These are phyloP conservation scores for Paraglomus occultum DNA, from an alignment of 192 early-diverging fungal species.

Conservation along the genomic window DNA sequence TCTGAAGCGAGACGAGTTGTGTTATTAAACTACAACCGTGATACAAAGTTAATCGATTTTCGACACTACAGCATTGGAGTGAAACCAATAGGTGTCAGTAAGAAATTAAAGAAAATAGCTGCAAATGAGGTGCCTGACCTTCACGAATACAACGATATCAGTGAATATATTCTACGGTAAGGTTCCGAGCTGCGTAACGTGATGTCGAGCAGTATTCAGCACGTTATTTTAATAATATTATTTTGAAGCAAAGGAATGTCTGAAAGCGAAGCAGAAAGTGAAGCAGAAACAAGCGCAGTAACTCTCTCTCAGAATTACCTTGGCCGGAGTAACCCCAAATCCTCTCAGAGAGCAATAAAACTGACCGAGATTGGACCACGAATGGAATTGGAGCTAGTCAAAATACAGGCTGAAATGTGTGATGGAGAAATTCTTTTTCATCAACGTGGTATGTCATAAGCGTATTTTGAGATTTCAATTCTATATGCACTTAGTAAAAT, in stretches of 20 bases:
- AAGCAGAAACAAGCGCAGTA: constrained; percentile 74
- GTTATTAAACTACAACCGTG: constrained; percentile 85
- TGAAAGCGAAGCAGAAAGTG: constrained; percentile 93
- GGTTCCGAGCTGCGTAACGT: neutral
- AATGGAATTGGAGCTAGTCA: constrained; percentile 80
- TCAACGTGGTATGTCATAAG: constrained; percentile 59
- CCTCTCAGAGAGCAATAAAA: constrained; percentile 83
- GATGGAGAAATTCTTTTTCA: constrained; percentile 94
- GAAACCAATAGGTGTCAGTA: constrained; percentile 84
- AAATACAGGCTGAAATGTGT: constrained; percentile 88
- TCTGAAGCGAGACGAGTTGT: constrained; percentile 87
- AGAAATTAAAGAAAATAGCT: constrained; percentile 84
- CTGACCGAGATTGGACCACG: constrained; percentile 90
- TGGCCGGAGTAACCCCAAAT: constrained; percentile 66
- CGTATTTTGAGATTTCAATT: neutral
- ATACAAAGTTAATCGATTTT: constrained; percentile 82
- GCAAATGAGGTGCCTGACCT: constrained; percentile 73
- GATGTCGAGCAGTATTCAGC: too few relatives aligned
- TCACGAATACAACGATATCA: constrained; percentile 80
- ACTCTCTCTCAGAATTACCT: constrained; percentile 80
- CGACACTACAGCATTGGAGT: constrained; percentile 92
- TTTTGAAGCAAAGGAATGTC: constrained; percentile 68
- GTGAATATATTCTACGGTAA: constrained; percentile 83
- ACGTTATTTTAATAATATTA: neutral
- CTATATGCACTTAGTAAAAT: too few relatives aligned